Conservation (phyloP, 352 stramenopile genomes). For the Nannochloropsis limnetica region DNA sequence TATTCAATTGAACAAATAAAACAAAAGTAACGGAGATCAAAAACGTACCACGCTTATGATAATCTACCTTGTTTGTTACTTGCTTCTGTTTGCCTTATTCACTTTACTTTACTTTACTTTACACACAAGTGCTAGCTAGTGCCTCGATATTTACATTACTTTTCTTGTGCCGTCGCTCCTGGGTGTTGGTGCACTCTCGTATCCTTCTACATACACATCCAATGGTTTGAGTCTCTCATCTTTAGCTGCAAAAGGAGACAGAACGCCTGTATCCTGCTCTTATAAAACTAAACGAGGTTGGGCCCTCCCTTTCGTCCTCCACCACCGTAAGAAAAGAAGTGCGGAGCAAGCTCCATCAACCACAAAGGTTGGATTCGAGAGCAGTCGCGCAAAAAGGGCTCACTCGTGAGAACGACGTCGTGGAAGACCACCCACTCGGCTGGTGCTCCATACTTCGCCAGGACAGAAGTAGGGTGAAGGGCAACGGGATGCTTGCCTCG, state of each 20-base stretch:
- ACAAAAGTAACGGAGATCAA: background rate
- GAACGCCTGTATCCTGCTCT: too few relatives aligned
- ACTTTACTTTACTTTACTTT: too few relatives aligned
- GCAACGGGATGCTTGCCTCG: conserved; percentile 42
- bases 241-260: too few relatives aligned
- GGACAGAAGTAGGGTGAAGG: conserved; percentile 52
- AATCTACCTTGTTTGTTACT: background rate
- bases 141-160: background rate
- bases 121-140: too few relatives aligned
- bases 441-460: conserved; percentile 53
- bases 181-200: background rate
- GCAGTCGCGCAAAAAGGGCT: conserved; percentile 40
- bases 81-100: background rate
- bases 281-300: too few relatives aligned
- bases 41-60: background rate
- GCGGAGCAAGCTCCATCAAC: conserved; percentile 42
- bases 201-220: background rate
- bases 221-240: too few relatives aligned
- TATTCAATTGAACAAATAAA: background rate
- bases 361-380: conserved; percentile 41
- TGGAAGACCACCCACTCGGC: conserved; percentile 55
- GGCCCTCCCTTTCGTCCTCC: background rate
- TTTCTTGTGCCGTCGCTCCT: background rate
- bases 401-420: conserved; percentile 50
- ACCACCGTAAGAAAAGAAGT: conserved; percentile 34